phyloP scores from a whole-genome alignment of 331 rosid genomes.

The Cydonia oblonga region DNA sequence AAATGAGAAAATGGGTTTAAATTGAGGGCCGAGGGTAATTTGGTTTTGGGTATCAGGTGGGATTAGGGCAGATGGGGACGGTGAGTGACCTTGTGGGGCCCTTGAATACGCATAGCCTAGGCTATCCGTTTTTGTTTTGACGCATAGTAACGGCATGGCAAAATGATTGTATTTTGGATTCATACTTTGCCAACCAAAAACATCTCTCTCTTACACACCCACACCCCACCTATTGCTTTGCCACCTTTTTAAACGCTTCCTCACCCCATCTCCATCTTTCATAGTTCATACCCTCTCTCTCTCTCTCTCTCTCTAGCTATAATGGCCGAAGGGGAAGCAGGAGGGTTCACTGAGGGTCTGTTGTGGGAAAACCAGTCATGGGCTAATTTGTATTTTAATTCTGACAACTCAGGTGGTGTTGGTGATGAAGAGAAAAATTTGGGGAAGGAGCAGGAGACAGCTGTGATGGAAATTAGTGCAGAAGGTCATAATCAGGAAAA shows the following conservation, averaged over 20 bases:
- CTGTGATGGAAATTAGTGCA: neutral
- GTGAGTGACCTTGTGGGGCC: conserved; percentile 20
- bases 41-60: neutral
- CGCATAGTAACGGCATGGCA: conserved; percentile 34
- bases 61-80: conserved; percentile 7
- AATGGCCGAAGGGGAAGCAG: neutral
- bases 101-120: neutral
- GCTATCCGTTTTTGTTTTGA: conserved; percentile 30
- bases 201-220: neutral
- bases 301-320: neutral
- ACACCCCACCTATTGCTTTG: neutral
- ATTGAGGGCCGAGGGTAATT: neutral
- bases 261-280: neutral
- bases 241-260: conserved; percentile 16
- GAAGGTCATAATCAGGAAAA: neutral
- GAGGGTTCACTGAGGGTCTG: neutral
- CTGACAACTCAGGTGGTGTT: conserved; percentile 7
- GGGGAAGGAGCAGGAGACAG: conserved; percentile 8
- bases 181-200: conserved; percentile 1
- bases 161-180: conserved; percentile 39
- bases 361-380: conserved; percentile 26
- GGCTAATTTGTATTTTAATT: conserved; percentile 13
- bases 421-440: neutral
- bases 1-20: neutral
- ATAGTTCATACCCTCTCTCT: neutral